Evolutionary conservation across 768 basidiomycete genomes (phyloP).

Genomic region (Kwoniella dejecticola): DNA sequence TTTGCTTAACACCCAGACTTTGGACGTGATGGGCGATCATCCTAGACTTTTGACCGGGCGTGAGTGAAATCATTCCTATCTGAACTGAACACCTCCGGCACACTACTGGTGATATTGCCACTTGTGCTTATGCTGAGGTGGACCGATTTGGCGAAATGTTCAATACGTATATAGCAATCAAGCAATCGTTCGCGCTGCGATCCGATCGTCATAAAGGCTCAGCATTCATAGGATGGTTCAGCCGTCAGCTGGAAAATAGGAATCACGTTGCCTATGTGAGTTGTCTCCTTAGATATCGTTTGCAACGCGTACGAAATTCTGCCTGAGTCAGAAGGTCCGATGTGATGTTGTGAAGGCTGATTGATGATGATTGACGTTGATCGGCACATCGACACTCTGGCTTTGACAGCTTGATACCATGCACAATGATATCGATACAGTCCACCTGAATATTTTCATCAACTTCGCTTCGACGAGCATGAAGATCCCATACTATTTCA

Average conservation of each 20-base stretch:
- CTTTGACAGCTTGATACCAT: conserved; percentile 62
- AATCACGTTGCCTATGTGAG: conserved; percentile 72
- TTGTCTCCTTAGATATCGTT: too few relatives aligned
- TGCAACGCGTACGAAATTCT: too few relatives aligned
- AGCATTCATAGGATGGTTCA: conserved; percentile 49
- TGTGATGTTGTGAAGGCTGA: background rate
- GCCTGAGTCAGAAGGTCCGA: too few relatives aligned
- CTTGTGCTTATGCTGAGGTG: too few relatives aligned
- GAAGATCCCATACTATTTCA: conserved; percentile 82
- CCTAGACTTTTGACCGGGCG: conserved; percentile 66
- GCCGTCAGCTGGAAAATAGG: conserved; percentile 64
- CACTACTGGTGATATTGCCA: too few relatives aligned
- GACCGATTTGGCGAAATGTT: too few relatives aligned
- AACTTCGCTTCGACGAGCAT: conserved; percentile 78
- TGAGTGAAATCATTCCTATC: conserved; percentile 56
- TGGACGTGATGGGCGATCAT: conserved; percentile 81
- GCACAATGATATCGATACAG: conserved; percentile 66
- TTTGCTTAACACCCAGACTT: conserved; percentile 70
- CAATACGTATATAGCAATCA: conserved; percentile 46
- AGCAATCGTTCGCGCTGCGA: conserved; percentile 43
- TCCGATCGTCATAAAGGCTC: conserved; percentile 27
- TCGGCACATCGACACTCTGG: background rate
- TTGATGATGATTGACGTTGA: background rate
- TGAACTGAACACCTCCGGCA: too few relatives aligned
- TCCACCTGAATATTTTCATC: conserved; percentile 83